These are phyloP conservation scores for Fusarium xylarioides DNA, from an alignment of 2,329 filamentous ascomycete genomes.

Conservation along the genomic window DNA sequence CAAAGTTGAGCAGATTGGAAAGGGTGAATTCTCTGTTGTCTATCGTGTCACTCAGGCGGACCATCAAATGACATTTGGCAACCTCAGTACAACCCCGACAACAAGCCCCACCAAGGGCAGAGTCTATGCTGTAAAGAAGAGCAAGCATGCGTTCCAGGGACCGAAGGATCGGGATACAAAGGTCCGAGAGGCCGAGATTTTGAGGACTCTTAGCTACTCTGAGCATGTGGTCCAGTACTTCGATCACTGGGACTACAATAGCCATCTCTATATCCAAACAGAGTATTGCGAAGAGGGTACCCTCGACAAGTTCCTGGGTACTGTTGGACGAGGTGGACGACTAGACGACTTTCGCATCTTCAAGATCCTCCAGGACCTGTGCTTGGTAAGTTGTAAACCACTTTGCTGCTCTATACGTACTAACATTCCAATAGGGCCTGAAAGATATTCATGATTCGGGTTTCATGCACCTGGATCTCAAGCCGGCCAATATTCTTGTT, in stretches of 20 bases:
- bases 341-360: slow-evolving; percentile 98
- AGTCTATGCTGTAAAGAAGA: slow-evolving; percentile 94
- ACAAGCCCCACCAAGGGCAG: slow-evolving; percentile 63
- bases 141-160: slow-evolving; percentile 81
- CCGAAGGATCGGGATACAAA: slow-evolving; percentile 82
- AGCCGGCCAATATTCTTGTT: slow-evolving; percentile 85
- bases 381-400: slow-evolving; percentile 69
- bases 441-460: slow-evolving; percentile 89
- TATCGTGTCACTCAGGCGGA: slow-evolving; percentile 73
- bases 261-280: slow-evolving; percentile 94
- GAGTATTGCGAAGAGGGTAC: slow-evolving; percentile 97
- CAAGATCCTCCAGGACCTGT: slow-evolving; percentile 92
- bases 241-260: slow-evolving; percentile 87
- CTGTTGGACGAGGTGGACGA: slow-evolving; percentile 82
- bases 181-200: slow-evolving; percentile 82
- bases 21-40: slow-evolving; percentile 93
- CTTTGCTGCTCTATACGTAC: not conserved
- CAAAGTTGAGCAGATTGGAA: slow-evolving; percentile 81
- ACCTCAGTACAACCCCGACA: slow-evolving; percentile 59
- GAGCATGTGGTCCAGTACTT: slow-evolving; percentile 88
- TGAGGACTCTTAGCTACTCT: slow-evolving; percentile 78
- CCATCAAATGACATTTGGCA: slow-evolving; percentile 46
- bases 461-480: slow-evolving; percentile 86
- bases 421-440: slow-evolving; percentile 69
- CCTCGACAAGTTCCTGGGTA: slow-evolving; percentile 83